phyloP scores from a whole-genome alignment of 495 filamentous ascomycete genomes.

The Neurospora sp. region DNA sequence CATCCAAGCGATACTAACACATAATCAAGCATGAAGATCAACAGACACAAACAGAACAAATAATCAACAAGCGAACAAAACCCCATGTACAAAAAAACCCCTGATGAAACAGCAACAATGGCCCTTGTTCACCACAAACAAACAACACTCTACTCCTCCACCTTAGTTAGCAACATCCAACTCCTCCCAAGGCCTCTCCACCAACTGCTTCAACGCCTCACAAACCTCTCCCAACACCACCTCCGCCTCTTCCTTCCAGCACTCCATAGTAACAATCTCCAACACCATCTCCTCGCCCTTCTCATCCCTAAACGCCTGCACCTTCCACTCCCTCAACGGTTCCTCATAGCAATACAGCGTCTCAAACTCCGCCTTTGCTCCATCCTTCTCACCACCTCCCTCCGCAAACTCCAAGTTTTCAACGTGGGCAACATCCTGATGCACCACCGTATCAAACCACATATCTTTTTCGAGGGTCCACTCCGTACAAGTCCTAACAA shows the following conservation, averaged over 20 bases:
- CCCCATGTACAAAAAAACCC: background rate
- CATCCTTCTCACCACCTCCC: conserved; percentile 26
- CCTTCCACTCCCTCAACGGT: conserved; percentile 35
- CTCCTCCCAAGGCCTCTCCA: conserved; percentile 15
- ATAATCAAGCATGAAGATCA: too few species aligned
- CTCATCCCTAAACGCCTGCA: conserved; percentile 29
- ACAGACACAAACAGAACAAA: background rate
- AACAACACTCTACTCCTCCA: background rate
- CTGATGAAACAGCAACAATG: background rate
- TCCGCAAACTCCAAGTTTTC: conserved; percentile 27
- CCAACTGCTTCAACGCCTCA: conserved; percentile 16
- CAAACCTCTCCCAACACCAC: conserved; percentile 26
- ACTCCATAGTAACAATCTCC: conserved; percentile 34
- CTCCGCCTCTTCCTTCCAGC: conserved; percentile 27
- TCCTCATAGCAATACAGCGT: conserved; percentile 35
- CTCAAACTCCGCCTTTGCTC: conserved; percentile 19
- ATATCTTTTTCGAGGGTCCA: conserved; percentile 8
- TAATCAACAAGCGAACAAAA: background rate
- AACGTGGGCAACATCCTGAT: conserved; percentile 36
- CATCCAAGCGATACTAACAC: background rate
- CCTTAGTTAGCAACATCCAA: background rate
- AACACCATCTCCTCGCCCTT: conserved; percentile 27
- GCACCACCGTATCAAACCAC: conserved; percentile 37
- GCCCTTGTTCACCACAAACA: background rate
- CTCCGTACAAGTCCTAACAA: conserved; percentile 19